Evolutionary conservation across 228 moss, liverwort and hornwort species (phyloP), one percentile per base, ranked within the genome.

Genomic region (Sphagnum fallax): DNA sequence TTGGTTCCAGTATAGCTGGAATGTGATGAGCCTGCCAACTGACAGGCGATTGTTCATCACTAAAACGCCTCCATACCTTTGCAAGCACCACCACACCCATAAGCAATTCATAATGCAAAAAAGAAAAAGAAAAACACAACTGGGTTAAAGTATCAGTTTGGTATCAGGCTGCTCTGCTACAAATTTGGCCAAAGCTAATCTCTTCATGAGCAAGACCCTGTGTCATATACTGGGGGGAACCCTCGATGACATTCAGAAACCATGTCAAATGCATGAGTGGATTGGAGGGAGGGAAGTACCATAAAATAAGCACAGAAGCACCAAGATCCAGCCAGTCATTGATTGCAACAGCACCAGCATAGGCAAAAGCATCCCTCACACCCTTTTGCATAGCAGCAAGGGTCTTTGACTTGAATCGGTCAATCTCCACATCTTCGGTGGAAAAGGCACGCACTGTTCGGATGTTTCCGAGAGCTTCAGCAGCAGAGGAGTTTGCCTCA

Each of bases 391-490:
- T 55, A 55, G 55, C 55, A 2, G 55, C 55, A 55, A 55, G 55
- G 8, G 55, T 55, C 55, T 55, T 55, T 55, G 55, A 55, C 55
- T 55, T 55, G 12, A 55, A 55, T 12, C 55, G 8, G 13, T 67
- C 67, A 51, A 67, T 67, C 53, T 67, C 67, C 67, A 67, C 67
- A 67, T 67, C 67, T 53, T 67, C 67, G 1, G 67, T 67, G n/a
- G 67, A 67, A 52, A 67, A 67, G 32, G 67, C 67, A 67, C 67
- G 67, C 51, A 67, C 67, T 13, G 67, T 67, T 10, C 67, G 67
- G 18, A 67, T 53, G 53, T 67, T 67, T 51, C 67, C 67, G 9
- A 67, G 11, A 16, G 67, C 67, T 52, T 67, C 67, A 51, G 67
- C 50, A 52, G 67, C 67, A 51, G 53, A 49, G 8, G 67, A 67